phyloP scores from a whole-genome alignment of 2,329 filamentous ascomycete genomes.

The Conoideocrella luteorostrata region DNA sequence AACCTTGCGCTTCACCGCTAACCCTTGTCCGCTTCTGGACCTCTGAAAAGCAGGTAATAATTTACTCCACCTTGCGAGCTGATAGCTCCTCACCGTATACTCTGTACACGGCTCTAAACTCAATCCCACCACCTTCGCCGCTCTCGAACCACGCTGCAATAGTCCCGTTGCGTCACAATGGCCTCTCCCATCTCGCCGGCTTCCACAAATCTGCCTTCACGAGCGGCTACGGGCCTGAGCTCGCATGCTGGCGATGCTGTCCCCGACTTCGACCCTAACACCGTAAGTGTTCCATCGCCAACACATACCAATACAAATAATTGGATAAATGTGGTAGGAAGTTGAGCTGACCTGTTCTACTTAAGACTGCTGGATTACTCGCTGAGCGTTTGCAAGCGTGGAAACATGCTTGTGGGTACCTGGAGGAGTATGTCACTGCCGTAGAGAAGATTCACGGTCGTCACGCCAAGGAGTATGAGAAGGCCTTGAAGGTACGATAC shows the following conservation, averaged over 20 bases:
- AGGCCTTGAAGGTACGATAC: conserved; percentile 65
- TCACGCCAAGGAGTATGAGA: conserved; percentile 92
- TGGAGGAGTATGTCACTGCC: conserved; percentile 82
- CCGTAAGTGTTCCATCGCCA: conserved; percentile 34
- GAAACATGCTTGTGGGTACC: conserved; percentile 88
- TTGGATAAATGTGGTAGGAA: too few relatives aligned
- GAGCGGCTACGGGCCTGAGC: conserved; percentile 40
- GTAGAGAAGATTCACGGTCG: conserved; percentile 81
- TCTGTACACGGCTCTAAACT: too few relatives aligned
- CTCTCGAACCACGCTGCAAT: background rate
- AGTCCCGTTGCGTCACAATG: conserved; percentile 14
- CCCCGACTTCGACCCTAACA: conserved; percentile 51
- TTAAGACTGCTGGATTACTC: conserved; percentile 70
- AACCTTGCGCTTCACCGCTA: conserved; percentile 2
- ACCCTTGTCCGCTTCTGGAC: background rate
- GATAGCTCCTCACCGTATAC: too few relatives aligned
- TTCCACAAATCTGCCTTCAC: conserved; percentile 33
- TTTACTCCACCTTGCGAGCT: conserved; percentile 2
- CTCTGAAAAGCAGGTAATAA: conserved; percentile 1
- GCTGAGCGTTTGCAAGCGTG: conserved; percentile 85
- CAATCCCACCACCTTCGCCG: background rate
- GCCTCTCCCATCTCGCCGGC: conserved; percentile 23
- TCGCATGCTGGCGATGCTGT: conserved; percentile 50
- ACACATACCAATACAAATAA: background rate
- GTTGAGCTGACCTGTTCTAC: too few relatives aligned